Conservation (phyloP, 768 basidiomycete genomes). For the Trametes cingulata region DNA sequence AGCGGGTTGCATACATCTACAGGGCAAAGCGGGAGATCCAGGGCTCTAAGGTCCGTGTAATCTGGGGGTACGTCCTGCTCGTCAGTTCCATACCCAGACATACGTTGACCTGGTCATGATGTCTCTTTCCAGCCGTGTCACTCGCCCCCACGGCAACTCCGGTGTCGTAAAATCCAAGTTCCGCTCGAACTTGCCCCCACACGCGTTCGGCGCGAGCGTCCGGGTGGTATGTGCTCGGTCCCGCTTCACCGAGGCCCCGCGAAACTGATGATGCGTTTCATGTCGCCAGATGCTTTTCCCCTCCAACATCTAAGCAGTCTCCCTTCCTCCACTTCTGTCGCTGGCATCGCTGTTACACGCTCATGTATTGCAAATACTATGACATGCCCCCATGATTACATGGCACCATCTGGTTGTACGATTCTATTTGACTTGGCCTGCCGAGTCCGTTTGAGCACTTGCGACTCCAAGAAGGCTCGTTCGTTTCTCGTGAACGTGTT, state of each 20-base stretch:
- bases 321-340: conserved; percentile 25
- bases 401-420: conserved; percentile 22
- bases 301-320: conserved; percentile 66
- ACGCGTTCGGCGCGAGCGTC: conserved; percentile 89
- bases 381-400: conserved; percentile 37
- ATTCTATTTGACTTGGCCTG: conserved; percentile 7
- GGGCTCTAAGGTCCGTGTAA: conserved; percentile 95
- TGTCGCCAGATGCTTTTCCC: conserved; percentile 86
- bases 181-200: conserved; percentile 91
- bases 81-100: not conserved
- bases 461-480: not conserved
- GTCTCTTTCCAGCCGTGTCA: conserved; percentile 66
- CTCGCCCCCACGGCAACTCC: conserved; percentile 90
- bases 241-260: not conserved
- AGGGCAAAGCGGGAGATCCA: conserved; percentile 92
- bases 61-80: conserved; percentile 83
- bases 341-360: conserved; percentile 26
- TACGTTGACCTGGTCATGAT: not conserved
- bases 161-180: conserved; percentile 99
- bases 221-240: conserved; percentile 63
- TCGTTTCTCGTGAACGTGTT: not conserved
- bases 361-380: conserved; percentile 36
- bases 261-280: not conserved
- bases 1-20: conserved; percentile 99
- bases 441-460: not conserved